phyloP scores from a whole-genome alignment of 257 asterid genomes.

The Anisodus tanguticus region DNA sequence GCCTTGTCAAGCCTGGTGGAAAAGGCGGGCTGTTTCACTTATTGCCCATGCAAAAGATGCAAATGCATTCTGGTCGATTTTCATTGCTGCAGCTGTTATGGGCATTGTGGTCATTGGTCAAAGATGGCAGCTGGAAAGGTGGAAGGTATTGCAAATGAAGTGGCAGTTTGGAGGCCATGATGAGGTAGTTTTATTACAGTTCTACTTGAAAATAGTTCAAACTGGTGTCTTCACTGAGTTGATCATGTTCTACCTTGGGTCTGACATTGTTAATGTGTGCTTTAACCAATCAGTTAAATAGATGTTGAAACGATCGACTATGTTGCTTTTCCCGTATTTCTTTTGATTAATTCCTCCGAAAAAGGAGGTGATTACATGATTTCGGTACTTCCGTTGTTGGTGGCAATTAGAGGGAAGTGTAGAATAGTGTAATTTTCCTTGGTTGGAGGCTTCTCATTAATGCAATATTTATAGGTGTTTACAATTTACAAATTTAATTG shows the following conservation, averaged over 20 bases:
- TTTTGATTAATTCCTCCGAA: not conserved
- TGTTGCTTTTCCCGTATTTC: not conserved
- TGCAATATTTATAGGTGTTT: no score
- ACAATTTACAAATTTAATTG: no score
- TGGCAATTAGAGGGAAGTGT: no score
- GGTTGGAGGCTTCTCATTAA: no score
- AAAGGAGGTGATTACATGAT: not conserved
- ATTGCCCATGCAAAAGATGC: slow-evolving; percentile 81
- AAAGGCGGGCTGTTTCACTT: slow-evolving; percentile 65
- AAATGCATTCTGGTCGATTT: slow-evolving; percentile 79
- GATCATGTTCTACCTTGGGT: slow-evolving; percentile 2
- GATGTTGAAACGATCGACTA: not conserved
- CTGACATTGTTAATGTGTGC: not conserved
- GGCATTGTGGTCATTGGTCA: slow-evolving; percentile 84
- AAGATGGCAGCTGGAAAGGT: slow-evolving; percentile 78
- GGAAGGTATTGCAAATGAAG: slow-evolving; percentile 70
- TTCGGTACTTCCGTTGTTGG: not conserved
- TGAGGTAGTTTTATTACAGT: slow-evolving; percentile 52
- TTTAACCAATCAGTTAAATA: not conserved
- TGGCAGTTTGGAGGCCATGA: slow-evolving; percentile 52
- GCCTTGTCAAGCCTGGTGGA: slow-evolving; percentile 97
- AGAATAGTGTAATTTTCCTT: no score
- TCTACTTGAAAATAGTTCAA: not conserved
- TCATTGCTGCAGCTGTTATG: slow-evolving; percentile 74
- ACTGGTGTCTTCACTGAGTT: not conserved